Conservation (phyloP, 805 yeast species). For the Pichia cabralensis region DNA sequence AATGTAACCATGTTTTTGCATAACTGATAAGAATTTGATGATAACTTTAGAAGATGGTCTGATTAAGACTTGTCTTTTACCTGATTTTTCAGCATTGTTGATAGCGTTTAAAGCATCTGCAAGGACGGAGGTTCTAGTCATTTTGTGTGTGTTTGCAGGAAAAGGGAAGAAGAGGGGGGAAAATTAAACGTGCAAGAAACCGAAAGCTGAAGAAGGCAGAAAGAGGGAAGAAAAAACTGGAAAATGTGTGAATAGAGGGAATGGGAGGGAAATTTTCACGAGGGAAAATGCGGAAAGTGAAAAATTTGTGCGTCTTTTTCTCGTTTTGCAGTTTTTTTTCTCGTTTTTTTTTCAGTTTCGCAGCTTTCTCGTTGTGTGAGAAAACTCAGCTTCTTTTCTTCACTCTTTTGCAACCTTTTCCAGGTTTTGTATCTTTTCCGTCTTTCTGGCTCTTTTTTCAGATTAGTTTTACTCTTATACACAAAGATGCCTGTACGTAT, state of each 20-base stretch:
- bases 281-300: not conserved
- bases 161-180: not conserved
- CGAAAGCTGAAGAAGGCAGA: too few species aligned
- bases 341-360: too few species aligned
- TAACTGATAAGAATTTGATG: constrained; percentile 91
- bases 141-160: constrained; percentile 22
- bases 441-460: not conserved
- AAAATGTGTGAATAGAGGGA: too few species aligned
- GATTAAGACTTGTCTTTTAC: constrained; percentile 96
- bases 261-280: not conserved
- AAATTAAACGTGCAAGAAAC: too few species aligned
- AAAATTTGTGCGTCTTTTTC: not conserved
- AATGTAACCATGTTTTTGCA: constrained; percentile 97
- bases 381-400: too few species aligned
- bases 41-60: constrained; percentile 98
- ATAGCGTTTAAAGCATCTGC: constrained; percentile 98
- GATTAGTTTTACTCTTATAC: not conserved
- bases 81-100: constrained; percentile 98
- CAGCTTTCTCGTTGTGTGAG: too few species aligned
- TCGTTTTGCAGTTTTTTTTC: not conserved
- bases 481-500: not conserved
- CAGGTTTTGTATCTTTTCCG: not conserved
- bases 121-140: constrained; percentile 97
- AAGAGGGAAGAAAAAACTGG: too few species aligned
- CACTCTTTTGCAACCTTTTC: too few species aligned